Evolutionary conservation across 2,329 filamentous ascomycete genomes (phyloP), one percentile per base, ranked within the genome.

Genomic region (Elsinoe fawcettii): DNA sequence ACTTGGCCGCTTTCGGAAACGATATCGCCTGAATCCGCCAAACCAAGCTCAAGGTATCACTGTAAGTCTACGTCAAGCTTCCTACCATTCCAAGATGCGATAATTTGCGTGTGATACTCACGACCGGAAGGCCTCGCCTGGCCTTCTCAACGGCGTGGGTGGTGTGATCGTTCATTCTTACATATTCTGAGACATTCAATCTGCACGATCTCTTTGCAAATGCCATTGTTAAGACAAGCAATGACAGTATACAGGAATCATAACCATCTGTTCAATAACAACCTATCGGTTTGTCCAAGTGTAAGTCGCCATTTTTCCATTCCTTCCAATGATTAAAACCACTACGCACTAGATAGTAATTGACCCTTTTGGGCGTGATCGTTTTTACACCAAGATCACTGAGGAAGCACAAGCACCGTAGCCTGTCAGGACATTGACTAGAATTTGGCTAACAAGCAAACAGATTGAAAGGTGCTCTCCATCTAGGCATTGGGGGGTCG

Each of bases 41-140:
- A 7, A 12, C 12, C 6, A 46, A 3, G 16, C 3, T 5, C 20
- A n/a, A n/a, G n/a, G n/a, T 3, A 3, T 43, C 39, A 43, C 20
- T 56, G 53, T 56, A 56, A 56, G 53, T 56, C 32, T 9, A 37
- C 53, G 27, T 27, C 39, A 47, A 32, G 8, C 34, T 51, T 23
- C 46, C 34, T 47, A 60, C 37, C 1, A 16, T 54, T 53, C 53
- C 66, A 86, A 88, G 91, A 96, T 95, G 90, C 87, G 79, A 88
- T 89, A 96, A 96, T 96, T 96, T 96, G 90, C 91, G 90, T 92
- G 92, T 95, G 90, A 96, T 87, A 81, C 79, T 76, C 73, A 74
- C 74, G 77, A 77, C 84, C 83, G 91, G 90, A 89, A 80, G 77
- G 87, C 84, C 90, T 86, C 87, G 90, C 91, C 90, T 83, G 90